Evolutionary conservation across 805 yeast genomes (phyloP).

Genomic region (Ogataea siamensis): DNA sequence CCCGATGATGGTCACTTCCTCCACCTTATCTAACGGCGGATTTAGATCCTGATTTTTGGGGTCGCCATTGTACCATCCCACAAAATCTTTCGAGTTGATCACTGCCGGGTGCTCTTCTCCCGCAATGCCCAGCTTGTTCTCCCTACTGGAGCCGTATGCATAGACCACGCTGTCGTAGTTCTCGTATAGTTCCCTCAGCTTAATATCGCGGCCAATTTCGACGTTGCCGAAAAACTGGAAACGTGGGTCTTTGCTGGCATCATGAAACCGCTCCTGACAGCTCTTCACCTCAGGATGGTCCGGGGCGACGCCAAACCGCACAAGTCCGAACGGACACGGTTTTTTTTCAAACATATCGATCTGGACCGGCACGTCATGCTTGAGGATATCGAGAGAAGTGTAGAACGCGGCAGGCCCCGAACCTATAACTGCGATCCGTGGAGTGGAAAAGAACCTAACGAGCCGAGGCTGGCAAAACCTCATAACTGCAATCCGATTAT

Average conservation of each 20-base stretch:
- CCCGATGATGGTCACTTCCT: constrained; percentile 80
- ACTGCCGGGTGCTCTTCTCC: constrained; percentile 68
- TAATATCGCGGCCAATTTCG: constrained; percentile 60
- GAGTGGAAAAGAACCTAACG: constrained; percentile 7
- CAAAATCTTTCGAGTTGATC: constrained; percentile 78
- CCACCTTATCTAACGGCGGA: constrained; percentile 61
- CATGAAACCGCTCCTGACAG: constrained; percentile 72
- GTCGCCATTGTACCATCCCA: constrained; percentile 95
- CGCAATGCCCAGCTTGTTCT: constrained; percentile 51
- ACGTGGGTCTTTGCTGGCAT: constrained; percentile 36
- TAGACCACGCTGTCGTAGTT: constrained; percentile 72
- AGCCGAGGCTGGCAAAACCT: constrained; percentile 1
- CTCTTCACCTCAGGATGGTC: constrained; percentile 97
- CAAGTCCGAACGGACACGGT: constrained; percentile 90
- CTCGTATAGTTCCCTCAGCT: constrained; percentile 45
- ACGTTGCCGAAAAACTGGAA: constrained; percentile 72
- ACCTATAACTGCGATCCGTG: constrained; percentile 75
- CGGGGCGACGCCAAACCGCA: constrained; percentile 97
- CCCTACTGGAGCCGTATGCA: constrained; percentile 78
- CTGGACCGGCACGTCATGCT: constrained; percentile 30
- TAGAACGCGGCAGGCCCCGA: constrained; percentile 97
- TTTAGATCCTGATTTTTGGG: constrained; percentile 53
- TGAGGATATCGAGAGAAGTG: constrained; percentile 71
- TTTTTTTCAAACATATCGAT: constrained; percentile 79
- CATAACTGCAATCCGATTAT: constrained; percentile 1